These are phyloP conservation scores for Capronia epimyces DNA, from an alignment of 2,329 filamentous ascomycete genomes.

Conservation along the genomic window DNA sequence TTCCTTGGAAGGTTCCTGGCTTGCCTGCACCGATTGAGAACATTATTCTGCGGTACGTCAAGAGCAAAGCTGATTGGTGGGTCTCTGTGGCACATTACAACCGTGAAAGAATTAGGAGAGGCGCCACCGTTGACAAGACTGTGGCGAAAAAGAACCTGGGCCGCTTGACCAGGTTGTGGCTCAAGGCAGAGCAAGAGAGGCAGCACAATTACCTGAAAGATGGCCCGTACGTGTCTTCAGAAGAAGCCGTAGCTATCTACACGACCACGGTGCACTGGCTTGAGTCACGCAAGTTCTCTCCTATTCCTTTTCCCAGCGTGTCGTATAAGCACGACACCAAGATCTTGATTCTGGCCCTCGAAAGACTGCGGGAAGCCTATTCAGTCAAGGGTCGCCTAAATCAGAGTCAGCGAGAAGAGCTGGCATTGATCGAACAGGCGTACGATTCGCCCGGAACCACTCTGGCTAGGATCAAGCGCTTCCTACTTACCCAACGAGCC, in stretches of 20 bases:
- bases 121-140: slow-evolving; percentile 97
- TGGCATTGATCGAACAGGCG: slow-evolving; percentile 94
- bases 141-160: slow-evolving; percentile 99
- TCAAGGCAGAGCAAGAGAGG: slow-evolving; percentile 96
- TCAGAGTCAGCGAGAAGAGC: slow-evolving; percentile 93
- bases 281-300: slow-evolving; percentile 95
- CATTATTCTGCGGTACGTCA: slow-evolving; percentile 96
- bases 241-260: slow-evolving; percentile 97
- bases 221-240: slow-evolving; percentile 94
- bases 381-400: slow-evolving; percentile 96
- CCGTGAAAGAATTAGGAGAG: slow-evolving; percentile 89
- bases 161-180: slow-evolving; percentile 86
- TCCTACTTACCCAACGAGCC: slow-evolving; percentile 89
- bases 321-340: slow-evolving; percentile 99
- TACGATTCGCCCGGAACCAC: slow-evolving; percentile 98
- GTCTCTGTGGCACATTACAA: slow-evolving; percentile 99
- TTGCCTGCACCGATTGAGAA: slow-evolving; percentile 96
- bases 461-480: slow-evolving; percentile 91
- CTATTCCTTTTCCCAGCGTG: slow-evolving; percentile 96
- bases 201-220: slow-evolving; percentile 99
- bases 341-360: slow-evolving; percentile 90
- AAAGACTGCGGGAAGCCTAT: slow-evolving; percentile 89
- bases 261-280: slow-evolving; percentile 98
- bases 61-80: slow-evolving; percentile 99
- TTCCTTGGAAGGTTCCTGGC: slow-evolving; percentile 98